A percentile compares a stretch with the other conserved stretches of the same genome.
Conservation (phyloP, 805 yeast genomes). For the Huiozyma naganishii region DNA sequence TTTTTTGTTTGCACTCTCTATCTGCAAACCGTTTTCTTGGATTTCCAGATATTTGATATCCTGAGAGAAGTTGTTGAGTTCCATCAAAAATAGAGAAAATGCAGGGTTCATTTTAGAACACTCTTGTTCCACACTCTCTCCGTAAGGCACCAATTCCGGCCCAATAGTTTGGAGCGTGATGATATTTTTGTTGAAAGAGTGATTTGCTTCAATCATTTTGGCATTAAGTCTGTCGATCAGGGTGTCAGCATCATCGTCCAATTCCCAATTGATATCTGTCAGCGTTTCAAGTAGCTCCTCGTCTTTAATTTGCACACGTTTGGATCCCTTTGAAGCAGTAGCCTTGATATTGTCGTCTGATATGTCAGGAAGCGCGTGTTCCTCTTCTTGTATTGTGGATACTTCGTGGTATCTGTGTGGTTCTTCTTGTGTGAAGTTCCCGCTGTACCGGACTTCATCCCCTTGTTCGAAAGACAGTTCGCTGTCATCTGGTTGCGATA, state of each 20-base stretch:
- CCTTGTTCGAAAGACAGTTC: conserved; percentile 29
- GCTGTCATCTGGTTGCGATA: conserved; percentile 3
- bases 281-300: conserved; percentile 42
- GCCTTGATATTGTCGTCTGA: not conserved
- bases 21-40: conserved; percentile 73
- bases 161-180: conserved; percentile 39
- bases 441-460: conserved; percentile 24
- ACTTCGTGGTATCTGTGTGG: conserved; percentile 22
- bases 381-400: conserved; percentile 26
- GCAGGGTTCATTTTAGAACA: conserved; percentile 47
- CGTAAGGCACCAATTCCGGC: conserved; percentile 32
- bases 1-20: conserved; percentile 72
- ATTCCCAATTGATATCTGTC: conserved; percentile 70
- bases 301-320: conserved; percentile 29
- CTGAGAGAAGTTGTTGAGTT: conserved; percentile 49
- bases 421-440: conserved; percentile 7
- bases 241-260: conserved; percentile 49
- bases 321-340: not conserved
- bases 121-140: conserved; percentile 36
- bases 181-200: conserved; percentile 46
- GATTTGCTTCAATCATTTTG: conserved; percentile 53
- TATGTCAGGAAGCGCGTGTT: conserved; percentile 1
- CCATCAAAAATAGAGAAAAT: conserved; percentile 47
- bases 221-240: conserved; percentile 47
- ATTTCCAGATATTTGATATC: conserved; percentile 63